Conservation (phyloP, 2,329 filamentous ascomycete species). For the Pseudocercospora eumusae region DNA sequence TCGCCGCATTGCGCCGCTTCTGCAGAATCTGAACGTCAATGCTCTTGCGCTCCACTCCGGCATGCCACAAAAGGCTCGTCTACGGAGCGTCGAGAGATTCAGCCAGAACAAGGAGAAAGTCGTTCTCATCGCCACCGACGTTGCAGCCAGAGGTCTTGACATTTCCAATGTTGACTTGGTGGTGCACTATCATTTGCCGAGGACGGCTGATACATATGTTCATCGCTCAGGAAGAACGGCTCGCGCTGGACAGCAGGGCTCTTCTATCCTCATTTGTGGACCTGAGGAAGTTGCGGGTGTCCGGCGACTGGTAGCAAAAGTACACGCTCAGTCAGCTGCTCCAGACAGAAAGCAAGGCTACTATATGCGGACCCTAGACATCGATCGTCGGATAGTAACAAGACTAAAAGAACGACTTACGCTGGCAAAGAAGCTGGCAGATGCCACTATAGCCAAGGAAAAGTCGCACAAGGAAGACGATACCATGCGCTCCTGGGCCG, state of each 20-base stretch:
- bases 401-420: constrained; percentile 75
- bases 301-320: constrained; percentile 79
- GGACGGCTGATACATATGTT: constrained; percentile 88
- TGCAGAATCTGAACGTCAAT: constrained; percentile 77
- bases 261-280: constrained; percentile 83
- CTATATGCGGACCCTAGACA: constrained; percentile 76
- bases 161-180: constrained; percentile 88
- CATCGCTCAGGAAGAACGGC: constrained; percentile 94
- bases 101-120: constrained; percentile 25
- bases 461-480: constrained; percentile 81
- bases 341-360: constrained; percentile 52
- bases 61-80: constrained; percentile 92
- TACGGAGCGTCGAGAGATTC: constrained; percentile 91
- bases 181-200: constrained; percentile 92
- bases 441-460: constrained; percentile 80
- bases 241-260: constrained; percentile 73
- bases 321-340: constrained; percentile 64
- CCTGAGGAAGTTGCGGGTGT: constrained; percentile 89
- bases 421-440: constrained; percentile 84
- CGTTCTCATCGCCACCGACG: constrained; percentile 88
- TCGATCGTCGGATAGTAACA: constrained; percentile 76
- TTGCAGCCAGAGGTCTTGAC: constrained; percentile 89
- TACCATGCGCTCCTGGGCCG: constrained; percentile 80
- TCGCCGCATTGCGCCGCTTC: constrained; percentile 77
- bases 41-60: constrained; percentile 82